Evolutionary conservation across 371 early-diverging fungal genomes (phyloP).

Genomic region (Syncephalastrum contaminatum): DNA sequence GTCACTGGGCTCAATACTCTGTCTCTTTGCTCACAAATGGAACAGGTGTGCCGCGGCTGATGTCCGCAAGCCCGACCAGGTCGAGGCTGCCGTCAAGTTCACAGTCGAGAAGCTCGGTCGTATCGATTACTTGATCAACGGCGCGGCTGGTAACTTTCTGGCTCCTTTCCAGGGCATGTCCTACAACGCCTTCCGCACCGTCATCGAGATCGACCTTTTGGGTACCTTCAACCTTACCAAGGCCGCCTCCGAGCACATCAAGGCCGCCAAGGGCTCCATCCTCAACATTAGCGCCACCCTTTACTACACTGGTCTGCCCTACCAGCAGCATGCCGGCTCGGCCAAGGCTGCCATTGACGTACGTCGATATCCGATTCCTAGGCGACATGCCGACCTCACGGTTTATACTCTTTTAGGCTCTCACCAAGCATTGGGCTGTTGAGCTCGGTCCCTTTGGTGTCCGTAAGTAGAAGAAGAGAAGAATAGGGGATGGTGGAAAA

Average conservation of each 20-base stretch:
- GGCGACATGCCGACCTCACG: constrained; percentile 13
- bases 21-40: too few species aligned
- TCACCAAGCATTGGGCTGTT: constrained; percentile 56
- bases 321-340: constrained; percentile 54
- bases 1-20: constrained; percentile 1
- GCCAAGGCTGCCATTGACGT: constrained; percentile 49
- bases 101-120: constrained; percentile 65
- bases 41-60: constrained; percentile 56
- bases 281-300: constrained; percentile 70
- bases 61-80: constrained; percentile 63
- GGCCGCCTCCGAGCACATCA: constrained; percentile 70
- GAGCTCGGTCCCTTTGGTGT: constrained; percentile 52
- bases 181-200: constrained; percentile 74
- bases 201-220: constrained; percentile 53
- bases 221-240: constrained; percentile 78
- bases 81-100: constrained; percentile 62
- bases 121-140: constrained; percentile 65
- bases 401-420: constrained; percentile 30
- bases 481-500: too few species aligned
- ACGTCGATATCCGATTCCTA: background rate
- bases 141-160: constrained; percentile 83
- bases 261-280: constrained; percentile 65
- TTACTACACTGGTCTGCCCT: constrained; percentile 60
- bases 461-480: constrained; percentile 21
- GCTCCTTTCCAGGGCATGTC: constrained; percentile 65